phyloP scores from a whole-genome alignment of 2,329 filamentous ascomycete genomes.

The Amauroascus niger region DNA sequence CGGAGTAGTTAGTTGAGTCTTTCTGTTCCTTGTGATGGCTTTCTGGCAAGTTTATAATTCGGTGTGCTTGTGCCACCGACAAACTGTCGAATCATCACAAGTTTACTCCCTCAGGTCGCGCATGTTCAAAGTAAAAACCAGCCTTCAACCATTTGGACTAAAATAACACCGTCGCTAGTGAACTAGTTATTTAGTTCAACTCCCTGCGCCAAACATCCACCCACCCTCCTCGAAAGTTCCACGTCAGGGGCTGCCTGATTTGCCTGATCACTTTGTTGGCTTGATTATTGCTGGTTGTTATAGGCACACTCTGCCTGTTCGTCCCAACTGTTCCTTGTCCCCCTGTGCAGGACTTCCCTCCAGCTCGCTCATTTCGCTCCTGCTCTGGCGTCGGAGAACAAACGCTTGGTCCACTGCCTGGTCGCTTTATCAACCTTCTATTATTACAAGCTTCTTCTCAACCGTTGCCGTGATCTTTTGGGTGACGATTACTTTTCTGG shows the following conservation, averaged over 20 bases:
- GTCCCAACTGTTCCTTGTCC: not conserved
- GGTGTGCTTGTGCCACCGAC: too few species aligned
- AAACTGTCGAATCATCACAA: too few species aligned
- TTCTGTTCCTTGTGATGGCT: too few species aligned
- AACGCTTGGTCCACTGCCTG: not conserved
- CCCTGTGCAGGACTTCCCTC: not conserved
- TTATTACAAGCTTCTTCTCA: too few species aligned
- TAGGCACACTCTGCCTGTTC: not conserved
- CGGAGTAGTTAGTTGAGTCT: too few species aligned
- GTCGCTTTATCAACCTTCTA: not conserved
- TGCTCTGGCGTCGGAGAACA: not conserved
- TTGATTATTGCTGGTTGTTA: not conserved
- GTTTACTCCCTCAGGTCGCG: too few species aligned
- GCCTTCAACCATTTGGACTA: too few species aligned
- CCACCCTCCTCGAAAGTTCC: constrained; percentile 2
- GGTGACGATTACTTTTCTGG: not conserved
- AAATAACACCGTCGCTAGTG: too few species aligned
- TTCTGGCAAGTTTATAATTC: too few species aligned
- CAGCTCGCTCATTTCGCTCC: not conserved
- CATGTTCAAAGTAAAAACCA: too few species aligned
- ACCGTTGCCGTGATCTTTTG: not conserved
- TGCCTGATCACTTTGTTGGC: not conserved
- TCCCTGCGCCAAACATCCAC: not conserved
- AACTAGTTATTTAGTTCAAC: too few species aligned
- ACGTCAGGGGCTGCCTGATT: constrained; percentile 4